These are phyloP conservation scores for Bruguiera sexangula DNA, from an alignment of 345 rosid genomes.

Conservation along the genomic window DNA sequence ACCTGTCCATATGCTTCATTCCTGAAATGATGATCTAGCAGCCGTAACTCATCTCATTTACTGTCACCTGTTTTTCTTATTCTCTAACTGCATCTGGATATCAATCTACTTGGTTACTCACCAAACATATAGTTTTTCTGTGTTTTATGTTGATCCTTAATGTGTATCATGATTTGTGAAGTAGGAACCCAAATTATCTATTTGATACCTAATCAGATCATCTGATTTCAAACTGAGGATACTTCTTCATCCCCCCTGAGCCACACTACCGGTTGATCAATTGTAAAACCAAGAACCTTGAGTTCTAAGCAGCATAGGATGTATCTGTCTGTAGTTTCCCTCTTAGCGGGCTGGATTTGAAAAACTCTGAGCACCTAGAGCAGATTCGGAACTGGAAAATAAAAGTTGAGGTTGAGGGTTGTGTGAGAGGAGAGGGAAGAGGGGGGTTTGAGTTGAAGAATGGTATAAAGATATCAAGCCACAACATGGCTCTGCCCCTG, in stretches of 20 bases:
- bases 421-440: no score
- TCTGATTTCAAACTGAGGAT: background rate
- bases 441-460: no score
- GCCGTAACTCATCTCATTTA: background rate
- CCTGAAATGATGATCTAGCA: no score
- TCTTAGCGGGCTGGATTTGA: background rate
- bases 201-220: background rate
- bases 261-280: background rate
- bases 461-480: no score
- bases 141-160: background rate
- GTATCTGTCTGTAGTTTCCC: no score
- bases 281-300: background rate
- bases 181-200: no score
- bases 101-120: background rate
- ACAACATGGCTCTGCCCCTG: no score
- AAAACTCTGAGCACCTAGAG: background rate
- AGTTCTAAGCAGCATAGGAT: background rate
- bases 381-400: background rate
- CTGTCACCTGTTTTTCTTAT: background rate
- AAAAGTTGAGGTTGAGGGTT: no score
- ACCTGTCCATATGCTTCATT: no score
- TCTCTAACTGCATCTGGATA: background rate
- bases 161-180: no score
- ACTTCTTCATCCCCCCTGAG: background rate
- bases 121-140: background rate